Conservation (phyloP, 2,329 filamentous ascomycete genomes). For the Microascus cirrosus region DNA sequence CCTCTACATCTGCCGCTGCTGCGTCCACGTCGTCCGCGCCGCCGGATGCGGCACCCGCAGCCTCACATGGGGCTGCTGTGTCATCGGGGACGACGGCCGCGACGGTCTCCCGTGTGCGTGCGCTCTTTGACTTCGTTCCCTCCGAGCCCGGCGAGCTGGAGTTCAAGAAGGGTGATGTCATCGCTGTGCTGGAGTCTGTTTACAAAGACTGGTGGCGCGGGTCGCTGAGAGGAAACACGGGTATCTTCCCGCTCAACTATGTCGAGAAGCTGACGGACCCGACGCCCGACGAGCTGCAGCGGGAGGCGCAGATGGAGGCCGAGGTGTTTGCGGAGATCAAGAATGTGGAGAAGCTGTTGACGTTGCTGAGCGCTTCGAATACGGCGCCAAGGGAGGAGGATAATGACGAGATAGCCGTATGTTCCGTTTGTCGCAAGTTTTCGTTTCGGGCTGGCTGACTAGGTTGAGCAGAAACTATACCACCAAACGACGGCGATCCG, state of each 20-base stretch:
- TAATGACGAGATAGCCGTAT: conserved; percentile 88
- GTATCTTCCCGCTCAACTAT: conserved; percentile 97
- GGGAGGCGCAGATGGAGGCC: conserved; percentile 89
- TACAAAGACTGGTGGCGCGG: conserved; percentile 99
- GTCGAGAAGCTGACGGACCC: conserved; percentile 96
- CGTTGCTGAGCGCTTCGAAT: conserved; percentile 79
- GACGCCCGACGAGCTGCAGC: conserved; percentile 84
- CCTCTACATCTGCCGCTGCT: conserved; percentile 16
- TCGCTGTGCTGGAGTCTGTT: conserved; percentile 92
- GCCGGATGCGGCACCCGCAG: conserved; percentile 17
- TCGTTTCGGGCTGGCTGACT: not conserved
- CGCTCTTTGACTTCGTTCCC: conserved; percentile 88
- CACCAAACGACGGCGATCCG: conserved; percentile 90
- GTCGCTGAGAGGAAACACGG: conserved; percentile 84
- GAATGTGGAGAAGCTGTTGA: conserved; percentile 62
- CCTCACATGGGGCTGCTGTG: conserved; percentile 34
- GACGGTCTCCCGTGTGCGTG: conserved; percentile 87
- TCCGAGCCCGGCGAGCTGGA: conserved; percentile 91
- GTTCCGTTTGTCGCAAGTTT: not conserved
- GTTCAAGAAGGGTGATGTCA: conserved; percentile 94
- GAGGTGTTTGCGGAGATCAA: conserved; percentile 56
- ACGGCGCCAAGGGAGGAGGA: conserved; percentile 74
- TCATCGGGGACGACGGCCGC: conserved; percentile 80
- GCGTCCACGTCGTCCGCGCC: conserved; percentile 20
- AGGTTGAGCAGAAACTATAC: conserved; percentile 52